Conservation (phyloP, 1,284 basidiomycete genomes). For the Ustilago xerochloae region DNA sequence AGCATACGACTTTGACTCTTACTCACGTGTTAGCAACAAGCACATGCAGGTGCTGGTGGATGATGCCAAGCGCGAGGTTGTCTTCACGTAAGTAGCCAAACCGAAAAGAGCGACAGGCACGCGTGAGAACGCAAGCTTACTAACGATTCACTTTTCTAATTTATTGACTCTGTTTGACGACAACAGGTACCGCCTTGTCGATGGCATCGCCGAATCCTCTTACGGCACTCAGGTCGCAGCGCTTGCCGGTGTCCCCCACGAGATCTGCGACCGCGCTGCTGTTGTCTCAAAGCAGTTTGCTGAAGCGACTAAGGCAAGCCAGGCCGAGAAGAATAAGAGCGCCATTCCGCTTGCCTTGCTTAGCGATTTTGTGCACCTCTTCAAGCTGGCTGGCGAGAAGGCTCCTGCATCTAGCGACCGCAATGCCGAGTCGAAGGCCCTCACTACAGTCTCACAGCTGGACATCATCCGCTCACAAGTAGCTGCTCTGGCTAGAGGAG, state of each 20-base stretch:
- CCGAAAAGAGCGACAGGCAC: neutral
- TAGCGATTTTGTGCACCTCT: slow-evolving; percentile 64
- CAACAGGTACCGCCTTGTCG: slow-evolving; percentile 62
- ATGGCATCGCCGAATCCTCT: slow-evolving; percentile 81
- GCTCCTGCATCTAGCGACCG: slow-evolving; percentile 25
- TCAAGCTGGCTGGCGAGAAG: slow-evolving; percentile 41
- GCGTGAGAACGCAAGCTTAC: neutral
- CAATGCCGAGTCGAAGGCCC: slow-evolving; percentile 26
- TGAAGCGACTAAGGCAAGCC: slow-evolving; percentile 50
- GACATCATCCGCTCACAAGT: slow-evolving; percentile 57
- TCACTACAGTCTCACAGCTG: slow-evolving; percentile 45
- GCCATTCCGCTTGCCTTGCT: slow-evolving; percentile 57
- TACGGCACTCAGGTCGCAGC: slow-evolving; percentile 74
- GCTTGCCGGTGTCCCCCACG: slow-evolving; percentile 63
- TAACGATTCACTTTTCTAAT: slow-evolving; percentile 6
- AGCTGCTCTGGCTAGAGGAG: slow-evolving; percentile 18
- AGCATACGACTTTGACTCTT: slow-evolving; percentile 61
- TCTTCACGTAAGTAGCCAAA: slow-evolving; percentile 60
- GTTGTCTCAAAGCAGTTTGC: slow-evolving; percentile 60
- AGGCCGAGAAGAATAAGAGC: slow-evolving; percentile 56
- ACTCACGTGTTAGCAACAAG: slow-evolving; percentile 65
- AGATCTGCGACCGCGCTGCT: slow-evolving; percentile 64
- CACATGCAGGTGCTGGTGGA: slow-evolving; percentile 68
- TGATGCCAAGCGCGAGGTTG: slow-evolving; percentile 60
- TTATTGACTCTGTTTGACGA: neutral